These are phyloP conservation scores for Solanum aculeatissimum DNA, from an alignment of 305 asterid species.

Conservation along the genomic window DNA sequence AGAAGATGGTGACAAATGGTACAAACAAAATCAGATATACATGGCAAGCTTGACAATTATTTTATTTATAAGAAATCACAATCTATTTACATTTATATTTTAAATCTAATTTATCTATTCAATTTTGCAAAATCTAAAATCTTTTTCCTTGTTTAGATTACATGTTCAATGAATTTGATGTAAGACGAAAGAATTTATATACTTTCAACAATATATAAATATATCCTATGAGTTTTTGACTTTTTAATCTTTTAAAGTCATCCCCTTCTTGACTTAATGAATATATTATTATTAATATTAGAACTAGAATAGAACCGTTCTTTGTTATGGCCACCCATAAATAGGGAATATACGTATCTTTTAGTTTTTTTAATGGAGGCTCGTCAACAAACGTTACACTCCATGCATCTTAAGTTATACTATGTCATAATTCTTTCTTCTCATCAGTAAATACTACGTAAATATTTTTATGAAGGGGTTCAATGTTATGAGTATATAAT, in stretches of 20 bases:
- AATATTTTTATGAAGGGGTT: too few species aligned
- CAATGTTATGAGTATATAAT: too few species aligned
- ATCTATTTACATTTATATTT: neutral
- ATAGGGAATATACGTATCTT: neutral
- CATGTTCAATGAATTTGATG: neutral
- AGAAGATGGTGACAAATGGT: neutral
- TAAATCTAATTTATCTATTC: neutral
- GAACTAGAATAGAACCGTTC: neutral
- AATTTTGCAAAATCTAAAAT: neutral
- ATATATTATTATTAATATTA: neutral
- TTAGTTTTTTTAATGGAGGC: neutral
- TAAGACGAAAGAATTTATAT: neutral
- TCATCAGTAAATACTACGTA: too few species aligned
- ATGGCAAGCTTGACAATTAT: neutral
- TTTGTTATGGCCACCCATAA: neutral
- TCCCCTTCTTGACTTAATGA: neutral
- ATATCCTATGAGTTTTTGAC: neutral
- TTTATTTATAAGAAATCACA: neutral
- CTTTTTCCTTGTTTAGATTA: neutral
- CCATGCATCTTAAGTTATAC: too few species aligned
- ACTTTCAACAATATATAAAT: neutral
- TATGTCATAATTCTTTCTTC: too few species aligned
- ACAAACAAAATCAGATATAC: neutral
- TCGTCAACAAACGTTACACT: neutral
- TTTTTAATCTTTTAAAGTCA: neutral